Evolutionary conservation across 176 grass and related monocot genomes (phyloP).

Genomic region (Guadua angustifolia): DNA sequence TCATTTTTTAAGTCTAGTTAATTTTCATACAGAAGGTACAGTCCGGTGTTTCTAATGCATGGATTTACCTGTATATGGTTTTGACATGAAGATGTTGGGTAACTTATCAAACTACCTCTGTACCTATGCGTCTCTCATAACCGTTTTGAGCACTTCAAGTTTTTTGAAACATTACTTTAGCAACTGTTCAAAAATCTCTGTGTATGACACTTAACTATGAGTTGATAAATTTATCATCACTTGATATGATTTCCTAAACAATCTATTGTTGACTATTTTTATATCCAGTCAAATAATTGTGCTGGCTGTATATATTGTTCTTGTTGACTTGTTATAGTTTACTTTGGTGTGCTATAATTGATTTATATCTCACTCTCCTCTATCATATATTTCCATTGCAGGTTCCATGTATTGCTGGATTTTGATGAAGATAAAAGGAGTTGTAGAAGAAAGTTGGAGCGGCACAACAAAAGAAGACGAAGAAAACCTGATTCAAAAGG

Average conservation of each 20-base stretch:
- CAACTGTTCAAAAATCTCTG: not conserved
- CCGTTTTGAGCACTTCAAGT: not conserved
- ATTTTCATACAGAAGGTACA: not conserved
- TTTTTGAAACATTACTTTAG: constrained; percentile 6
- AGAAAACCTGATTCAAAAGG: constrained; percentile 74
- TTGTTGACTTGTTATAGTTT: constrained; percentile 36
- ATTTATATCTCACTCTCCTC: constrained; percentile 17
- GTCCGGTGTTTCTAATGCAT: not conserved
- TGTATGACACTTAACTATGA: not conserved
- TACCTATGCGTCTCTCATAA: not conserved
- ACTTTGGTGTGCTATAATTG: constrained; percentile 2
- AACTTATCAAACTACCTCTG: constrained; percentile 11
- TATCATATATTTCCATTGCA: constrained; percentile 39
- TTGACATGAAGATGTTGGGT: not conserved
- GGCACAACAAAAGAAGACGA: constrained; percentile 92
- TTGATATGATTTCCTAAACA: not conserved
- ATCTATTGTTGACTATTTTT: constrained; percentile 16
- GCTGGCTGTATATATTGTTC: not conserved
- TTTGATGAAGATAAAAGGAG: constrained; percentile 99
- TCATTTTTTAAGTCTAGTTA: not conserved
- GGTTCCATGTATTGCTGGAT: constrained; percentile 93
- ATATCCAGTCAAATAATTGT: not conserved
- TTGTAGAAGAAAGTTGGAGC: constrained; percentile 94
- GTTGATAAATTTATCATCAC: not conserved
- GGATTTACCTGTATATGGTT: not conserved